Evolutionary conservation across 1,284 basidiomycete genomes (phyloP).

Genomic region (Boletus smithii): DNA sequence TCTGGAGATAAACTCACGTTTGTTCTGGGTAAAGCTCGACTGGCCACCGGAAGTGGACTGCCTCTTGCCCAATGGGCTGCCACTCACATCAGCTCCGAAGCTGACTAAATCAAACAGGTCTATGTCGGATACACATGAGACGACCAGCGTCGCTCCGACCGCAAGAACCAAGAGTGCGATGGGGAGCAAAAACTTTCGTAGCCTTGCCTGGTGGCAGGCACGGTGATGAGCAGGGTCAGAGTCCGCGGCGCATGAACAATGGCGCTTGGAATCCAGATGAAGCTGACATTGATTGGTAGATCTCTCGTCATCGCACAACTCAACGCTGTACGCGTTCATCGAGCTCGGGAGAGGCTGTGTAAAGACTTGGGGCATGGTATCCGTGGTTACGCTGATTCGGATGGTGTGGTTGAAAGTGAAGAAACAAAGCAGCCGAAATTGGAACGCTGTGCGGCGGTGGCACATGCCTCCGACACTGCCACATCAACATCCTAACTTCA

Average conservation of each 20-base stretch:
- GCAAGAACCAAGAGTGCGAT: conserved; percentile 32
- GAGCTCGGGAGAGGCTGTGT: conserved; percentile 25
- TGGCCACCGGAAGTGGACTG: conserved; percentile 23
- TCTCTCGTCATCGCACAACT: conserved; percentile 15
- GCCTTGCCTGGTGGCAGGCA: conserved; percentile 38
- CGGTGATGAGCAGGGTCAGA: conserved; percentile 24
- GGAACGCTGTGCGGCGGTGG: background rate
- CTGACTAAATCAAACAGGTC: conserved; percentile 23
- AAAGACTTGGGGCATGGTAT: conserved; percentile 27
- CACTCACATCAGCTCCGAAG: conserved; percentile 17
- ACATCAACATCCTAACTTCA: background rate
- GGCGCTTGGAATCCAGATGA: conserved; percentile 20
- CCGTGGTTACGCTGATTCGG: conserved; percentile 10
- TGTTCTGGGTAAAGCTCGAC: conserved; percentile 38
- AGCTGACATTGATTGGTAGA: conserved; percentile 25
- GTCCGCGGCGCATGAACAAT: conserved; percentile 22
- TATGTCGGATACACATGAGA: conserved; percentile 33
- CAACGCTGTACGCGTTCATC: conserved; percentile 20
- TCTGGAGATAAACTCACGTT: conserved; percentile 32
- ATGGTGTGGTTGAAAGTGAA: conserved; percentile 6
- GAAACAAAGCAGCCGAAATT: conserved; percentile 1
- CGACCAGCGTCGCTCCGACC: conserved; percentile 31
- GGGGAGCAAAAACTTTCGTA: conserved; percentile 36
- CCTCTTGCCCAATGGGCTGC: conserved; percentile 34
- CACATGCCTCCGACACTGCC: background rate